Evolutionary conservation across 805 yeast species (phyloP), one percentile per base, ranked within the genome.

Genomic region (Kodamaea restingae): DNA sequence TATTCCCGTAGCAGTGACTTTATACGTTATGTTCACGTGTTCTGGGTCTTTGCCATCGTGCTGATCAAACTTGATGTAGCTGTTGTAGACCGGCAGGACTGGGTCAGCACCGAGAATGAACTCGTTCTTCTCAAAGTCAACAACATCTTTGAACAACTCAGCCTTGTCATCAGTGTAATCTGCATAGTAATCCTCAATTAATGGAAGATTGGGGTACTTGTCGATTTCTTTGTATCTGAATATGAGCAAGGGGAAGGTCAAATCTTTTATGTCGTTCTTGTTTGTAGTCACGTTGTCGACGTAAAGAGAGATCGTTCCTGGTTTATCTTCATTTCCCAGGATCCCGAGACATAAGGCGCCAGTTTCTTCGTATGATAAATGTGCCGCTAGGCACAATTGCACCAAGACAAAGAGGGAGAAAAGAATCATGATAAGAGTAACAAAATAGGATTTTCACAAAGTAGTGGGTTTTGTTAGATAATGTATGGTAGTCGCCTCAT

Each of bases 171-270:
- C 18, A 9, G 18, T 17, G 35, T 40, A 47, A 15, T 25, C 22
- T 2, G 38, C 22, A 12, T 32, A 15, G 35, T 49, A 58, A 27
- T 38, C 38, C n/a, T 45, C 44, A 10, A 49, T 31, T 2, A 42
- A 14, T 1, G 58, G 60, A 11, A 60, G 4, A 6, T 47, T 43
- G 5, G 51, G 34, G 37, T 54, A 51, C 21, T 56, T 46, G 21
- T 36, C 38, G 22, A 58, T 41, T 32, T 60, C 58, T 4, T 46
- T 39, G 39, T 54, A 52, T 34, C 49, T 54, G 41, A 59, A 52
- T 18, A 61, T 47, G 18, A 58, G 40, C 1, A 48, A 44, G 8
- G 66, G 64, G 32, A 58, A 32, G 30, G 51, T 45, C 8, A 43
- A 26, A 18, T 44, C 45, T 7, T 41, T 30, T 26, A 35, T 11